Evolutionary conservation across 2,329 filamentous ascomycete species (phyloP).

Genomic region (Hypocreales sp.): DNA sequence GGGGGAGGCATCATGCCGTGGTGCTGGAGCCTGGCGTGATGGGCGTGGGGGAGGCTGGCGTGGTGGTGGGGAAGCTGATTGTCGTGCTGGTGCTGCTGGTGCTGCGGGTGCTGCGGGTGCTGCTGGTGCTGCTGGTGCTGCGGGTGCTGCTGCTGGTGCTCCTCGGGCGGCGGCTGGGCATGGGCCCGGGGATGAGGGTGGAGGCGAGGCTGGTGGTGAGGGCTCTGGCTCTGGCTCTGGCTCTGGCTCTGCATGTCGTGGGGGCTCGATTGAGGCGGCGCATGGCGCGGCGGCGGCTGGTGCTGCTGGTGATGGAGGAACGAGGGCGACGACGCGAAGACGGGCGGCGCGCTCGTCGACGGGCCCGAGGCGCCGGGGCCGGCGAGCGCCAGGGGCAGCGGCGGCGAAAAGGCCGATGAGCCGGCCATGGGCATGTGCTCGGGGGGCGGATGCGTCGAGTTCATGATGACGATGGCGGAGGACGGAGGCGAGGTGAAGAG

Average conservation of each 20-base stretch:
- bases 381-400: slow-evolving; percentile 1
- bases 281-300: slow-evolving; percentile 6
- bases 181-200: not conserved
- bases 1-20: slow-evolving; percentile 4
- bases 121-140: slow-evolving; percentile 2
- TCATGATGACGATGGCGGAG: slow-evolving; percentile 9
- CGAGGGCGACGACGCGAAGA: slow-evolving; percentile 1
- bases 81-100: no score
- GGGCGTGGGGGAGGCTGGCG: no score
- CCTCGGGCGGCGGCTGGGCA: not conserved
- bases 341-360: slow-evolving; percentile 4
- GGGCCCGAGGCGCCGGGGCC: slow-evolving; percentile 6
- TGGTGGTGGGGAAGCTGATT: no score
- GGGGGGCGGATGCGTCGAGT: slow-evolving; percentile 13
- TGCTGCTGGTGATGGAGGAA: slow-evolving; percentile 3
- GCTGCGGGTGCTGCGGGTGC: no score
- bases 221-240: slow-evolving; percentile 1
- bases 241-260: slow-evolving; percentile 2
- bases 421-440: slow-evolving; percentile 14
- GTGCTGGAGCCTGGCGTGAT: slow-evolving; percentile 2
- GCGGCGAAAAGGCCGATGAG: slow-evolving; percentile 9
- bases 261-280: slow-evolving; percentile 8
- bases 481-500: not conserved
- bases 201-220: slow-evolving; percentile 1
- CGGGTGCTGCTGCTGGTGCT: slow-evolving; percentile 1